phyloP scores from a whole-genome alignment of 768 basidiomycete species.

The Termitomyces sp. region DNA sequence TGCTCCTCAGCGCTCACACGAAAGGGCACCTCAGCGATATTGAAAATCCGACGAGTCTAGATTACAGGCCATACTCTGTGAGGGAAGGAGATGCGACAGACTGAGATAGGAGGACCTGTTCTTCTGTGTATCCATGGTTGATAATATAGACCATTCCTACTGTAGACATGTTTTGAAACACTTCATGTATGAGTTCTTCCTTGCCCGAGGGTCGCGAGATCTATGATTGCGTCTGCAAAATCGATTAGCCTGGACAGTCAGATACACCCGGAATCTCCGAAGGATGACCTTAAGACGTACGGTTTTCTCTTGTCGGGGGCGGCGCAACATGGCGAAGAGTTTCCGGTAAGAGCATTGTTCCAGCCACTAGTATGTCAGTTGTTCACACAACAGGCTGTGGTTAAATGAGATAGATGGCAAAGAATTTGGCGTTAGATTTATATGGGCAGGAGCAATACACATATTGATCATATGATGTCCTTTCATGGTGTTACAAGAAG shows the following conservation, averaged over 20 bases:
- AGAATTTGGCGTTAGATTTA: background rate
- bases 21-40: slow-evolving; percentile 41
- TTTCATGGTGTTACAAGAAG: background rate
- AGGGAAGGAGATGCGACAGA: no score
- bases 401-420: background rate
- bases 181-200: no score
- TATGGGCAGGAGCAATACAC: background rate
- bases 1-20: slow-evolving; percentile 34
- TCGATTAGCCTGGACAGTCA: no score
- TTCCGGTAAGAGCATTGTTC: background rate
- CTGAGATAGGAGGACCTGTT: slow-evolving; percentile 25
- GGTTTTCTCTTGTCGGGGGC: no score
- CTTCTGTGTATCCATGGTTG: slow-evolving; percentile 42
- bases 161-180: no score
- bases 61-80: no score
- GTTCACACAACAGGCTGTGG: background rate
- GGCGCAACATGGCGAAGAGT: background rate
- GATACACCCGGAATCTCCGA: no score
- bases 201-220: no score
- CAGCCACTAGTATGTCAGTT: background rate
- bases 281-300: no score
- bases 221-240: no score
- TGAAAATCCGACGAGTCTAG: slow-evolving; percentile 40
- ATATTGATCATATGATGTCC: background rate
- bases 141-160: slow-evolving; percentile 47